phyloP scores from a whole-genome alignment of 495 filamentous ascomycete species.

The Podospora bellae-mahoneyi region DNA sequence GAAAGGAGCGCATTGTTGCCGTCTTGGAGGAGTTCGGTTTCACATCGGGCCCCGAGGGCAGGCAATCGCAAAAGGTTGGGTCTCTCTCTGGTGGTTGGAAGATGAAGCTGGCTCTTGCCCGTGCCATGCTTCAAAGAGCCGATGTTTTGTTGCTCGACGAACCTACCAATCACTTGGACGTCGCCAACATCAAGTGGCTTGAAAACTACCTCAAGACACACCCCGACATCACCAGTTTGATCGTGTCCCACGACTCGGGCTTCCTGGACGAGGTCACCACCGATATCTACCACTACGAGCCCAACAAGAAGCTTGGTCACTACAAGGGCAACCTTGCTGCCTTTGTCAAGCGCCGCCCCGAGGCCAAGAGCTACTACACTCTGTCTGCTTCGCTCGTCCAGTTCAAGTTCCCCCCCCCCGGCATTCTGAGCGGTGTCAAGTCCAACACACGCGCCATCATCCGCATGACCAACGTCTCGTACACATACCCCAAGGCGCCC shows the following conservation, averaged over 20 bases:
- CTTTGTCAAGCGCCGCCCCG: constrained; percentile 90
- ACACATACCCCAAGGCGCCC: constrained; percentile 78
- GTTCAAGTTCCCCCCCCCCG: constrained; percentile 97
- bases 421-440: constrained; percentile 92
- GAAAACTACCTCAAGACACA: constrained; percentile 92
- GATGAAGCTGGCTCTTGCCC: constrained; percentile 97
- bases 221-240: constrained; percentile 94
- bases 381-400: constrained; percentile 83
- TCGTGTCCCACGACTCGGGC: constrained; percentile 95
- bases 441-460: constrained; percentile 90
- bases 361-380: constrained; percentile 98
- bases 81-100: constrained; percentile 99
- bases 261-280: constrained; percentile 97
- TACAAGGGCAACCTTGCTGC: constrained; percentile 93
- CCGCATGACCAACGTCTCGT: constrained; percentile 87
- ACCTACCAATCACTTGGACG: constrained; percentile 97
- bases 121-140: constrained; percentile 93
- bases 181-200: constrained; percentile 93
- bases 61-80: constrained; percentile 81
- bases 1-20: constrained; percentile 70
- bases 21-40: constrained; percentile 92
- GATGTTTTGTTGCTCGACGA: constrained; percentile 96
- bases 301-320: constrained; percentile 85
- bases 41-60: constrained; percentile 80
- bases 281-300: constrained; percentile 98